Base-by-base conservation (phyloP, 805 yeast genomes). In the Wickerhamomyces bisporus region DNA sequence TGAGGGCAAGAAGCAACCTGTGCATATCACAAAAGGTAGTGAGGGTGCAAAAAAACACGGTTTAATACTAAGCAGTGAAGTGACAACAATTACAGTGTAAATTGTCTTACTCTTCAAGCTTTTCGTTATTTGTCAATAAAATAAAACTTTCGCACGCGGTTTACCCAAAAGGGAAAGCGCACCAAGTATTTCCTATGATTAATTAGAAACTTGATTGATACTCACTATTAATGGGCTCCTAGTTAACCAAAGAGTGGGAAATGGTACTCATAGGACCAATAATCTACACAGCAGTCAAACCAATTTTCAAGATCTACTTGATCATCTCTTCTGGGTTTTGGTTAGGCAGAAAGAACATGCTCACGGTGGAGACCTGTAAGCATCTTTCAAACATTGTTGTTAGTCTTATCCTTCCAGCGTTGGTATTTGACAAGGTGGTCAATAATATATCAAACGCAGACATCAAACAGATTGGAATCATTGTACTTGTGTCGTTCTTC, bases 271-370 rank as follows among this genome's bases (percentile, higher is more conserved):
- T 53, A 7, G 51, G 52, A 1, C 16, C 51, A 5, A 43, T 71
- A 35, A 68, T 74, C 12, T 74, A 71, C 52, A 72, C 86, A 19
- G 49, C 91, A 1, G 86, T 82, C 21, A 82, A 80, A 60, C 93
- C 93, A 12, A 81, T 84, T 44, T 70, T 83, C 54, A 78, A 84
- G 56, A 80, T 84, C 57, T 84, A 84, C 54, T 60, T 82, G 57
- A 81, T 84, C 53, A 77, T 84, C 4, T 75, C 70, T 13, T 57
- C 79, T 13, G 94, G 93, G 17, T 80, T 71, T 49, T 55, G 61
- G 18, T 57, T 84, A 12, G 82, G 91, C 2, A 69, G 68, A 41
- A 50, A 60, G 44, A 79, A 82, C 39, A 67, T 82, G 33, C 56
- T 84, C 11, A 66, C 80, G 3, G 85, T 79, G 3, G 71, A 80